A percentile compares a stretch with the other conserved stretches of the same genome.
phyloP scores from a whole-genome alignment of 768 basidiomycete species.

The Lactifluus hygrophoroides region DNA sequence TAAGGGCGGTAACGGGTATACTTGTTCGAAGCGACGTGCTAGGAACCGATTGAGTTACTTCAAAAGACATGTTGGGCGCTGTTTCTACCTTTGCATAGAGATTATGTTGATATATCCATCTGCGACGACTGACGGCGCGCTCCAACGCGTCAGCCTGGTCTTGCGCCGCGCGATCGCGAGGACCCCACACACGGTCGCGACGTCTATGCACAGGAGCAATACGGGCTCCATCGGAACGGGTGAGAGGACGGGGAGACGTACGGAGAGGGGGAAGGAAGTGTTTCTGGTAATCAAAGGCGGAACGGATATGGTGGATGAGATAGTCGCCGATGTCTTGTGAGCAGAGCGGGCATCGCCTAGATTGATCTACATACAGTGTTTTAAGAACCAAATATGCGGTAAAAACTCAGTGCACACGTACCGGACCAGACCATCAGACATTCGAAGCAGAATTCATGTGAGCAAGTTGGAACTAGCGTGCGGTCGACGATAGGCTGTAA shows the following conservation, averaged over 20 bases:
- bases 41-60: slow-evolving; percentile 9
- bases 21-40: slow-evolving; percentile 89
- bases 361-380: slow-evolving; percentile 45
- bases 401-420: slow-evolving; percentile 28
- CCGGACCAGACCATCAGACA: slow-evolving; percentile 84
- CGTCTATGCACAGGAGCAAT: slow-evolving; percentile 21
- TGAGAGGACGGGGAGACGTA: slow-evolving; percentile 35
- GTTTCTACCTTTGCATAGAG: slow-evolving; percentile 72
- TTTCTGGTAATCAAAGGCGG: slow-evolving; percentile 74
- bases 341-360: slow-evolving; percentile 71
- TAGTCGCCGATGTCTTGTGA: slow-evolving; percentile 59
- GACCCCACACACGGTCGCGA: slow-evolving; percentile 48
- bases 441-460: slow-evolving; percentile 91
- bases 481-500: slow-evolving; percentile 68
- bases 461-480: slow-evolving; percentile 75
- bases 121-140: slow-evolving; percentile 58
- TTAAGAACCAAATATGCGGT: neutral
- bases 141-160: slow-evolving; percentile 67
- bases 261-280: slow-evolving; percentile 63
- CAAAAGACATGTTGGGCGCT: neutral
- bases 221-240: slow-evolving; percentile 12
- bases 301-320: slow-evolving; percentile 72
- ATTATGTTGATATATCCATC: slow-evolving; percentile 73
- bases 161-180: slow-evolving; percentile 39
- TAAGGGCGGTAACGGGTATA: slow-evolving; percentile 84